Conservation (phyloP, 345 rosid species). For the Xanthoceras sorbifolium region DNA sequence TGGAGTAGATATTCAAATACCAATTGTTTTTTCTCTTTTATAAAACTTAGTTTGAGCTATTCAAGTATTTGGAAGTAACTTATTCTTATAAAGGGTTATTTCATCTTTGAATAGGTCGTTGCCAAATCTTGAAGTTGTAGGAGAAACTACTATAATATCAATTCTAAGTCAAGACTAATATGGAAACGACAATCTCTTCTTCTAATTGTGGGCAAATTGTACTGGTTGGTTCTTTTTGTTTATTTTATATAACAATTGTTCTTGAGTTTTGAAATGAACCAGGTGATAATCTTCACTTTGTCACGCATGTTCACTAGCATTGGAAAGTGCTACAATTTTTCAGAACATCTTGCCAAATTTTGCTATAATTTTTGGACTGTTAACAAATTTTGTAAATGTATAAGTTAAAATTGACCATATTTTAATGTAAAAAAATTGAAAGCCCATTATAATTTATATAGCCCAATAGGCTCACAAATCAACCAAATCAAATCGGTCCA, state of each 20-base stretch:
- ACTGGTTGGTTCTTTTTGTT: conserved; percentile 48
- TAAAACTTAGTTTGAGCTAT: neutral
- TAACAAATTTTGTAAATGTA: too few species aligned
- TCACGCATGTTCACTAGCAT: neutral
- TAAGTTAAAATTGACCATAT: too few species aligned
- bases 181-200: conserved; percentile 61
- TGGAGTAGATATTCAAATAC: neutral
- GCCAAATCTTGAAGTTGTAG: conserved; percentile 66
- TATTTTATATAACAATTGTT: neutral
- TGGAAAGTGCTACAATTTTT: neutral
- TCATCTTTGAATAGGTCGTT: conserved; percentile 61
- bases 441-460: too few species aligned
- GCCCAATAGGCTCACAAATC: too few species aligned
- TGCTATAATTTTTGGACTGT: too few species aligned
- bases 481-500: too few species aligned
- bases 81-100: neutral
- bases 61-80: conserved; percentile 2
- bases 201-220: conserved; percentile 59
- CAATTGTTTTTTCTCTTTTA: neutral
- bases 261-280: neutral
- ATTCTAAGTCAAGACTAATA: conserved; percentile 64
- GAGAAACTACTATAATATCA: conserved; percentile 63
- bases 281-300: neutral
- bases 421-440: too few species aligned
- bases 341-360: neutral